Evolutionary conservation across 257 asterid genomes (phyloP).

Genomic region (Lycium ferocissimum): DNA sequence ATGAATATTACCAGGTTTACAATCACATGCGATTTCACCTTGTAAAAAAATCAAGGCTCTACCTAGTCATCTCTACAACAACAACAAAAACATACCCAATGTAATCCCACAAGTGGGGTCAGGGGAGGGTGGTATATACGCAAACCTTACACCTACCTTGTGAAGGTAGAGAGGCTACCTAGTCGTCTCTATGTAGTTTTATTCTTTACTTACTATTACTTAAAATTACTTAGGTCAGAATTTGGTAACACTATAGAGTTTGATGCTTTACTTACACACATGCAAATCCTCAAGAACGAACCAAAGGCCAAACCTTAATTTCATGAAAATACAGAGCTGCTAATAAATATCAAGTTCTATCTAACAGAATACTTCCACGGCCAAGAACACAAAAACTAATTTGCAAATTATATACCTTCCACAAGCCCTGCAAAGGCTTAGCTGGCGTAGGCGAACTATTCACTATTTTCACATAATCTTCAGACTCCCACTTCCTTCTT

Average conservation of each 20-base stretch:
- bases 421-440: conserved; percentile 89
- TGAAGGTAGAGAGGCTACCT: not conserved
- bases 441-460: conserved; percentile 69
- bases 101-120: no score
- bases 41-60: not conserved
- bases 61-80: not conserved
- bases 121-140: no score
- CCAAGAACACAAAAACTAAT: not conserved
- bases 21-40: not conserved
- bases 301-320: not conserved
- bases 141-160: no score
- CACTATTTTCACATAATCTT: conserved; percentile 77
- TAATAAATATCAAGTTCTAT: not conserved
- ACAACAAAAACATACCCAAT: not conserved
- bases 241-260: not conserved
- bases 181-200: not conserved
- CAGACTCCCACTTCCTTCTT: conserved; percentile 71
- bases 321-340: not conserved
- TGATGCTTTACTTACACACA: conserved; percentile 8
- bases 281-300: not conserved
- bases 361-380: not conserved
- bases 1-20: not conserved
- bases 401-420: conserved; percentile 63
- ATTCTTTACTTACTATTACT: no score
- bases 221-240: no score